Base-by-base conservation (phyloP, 805 yeast genomes). In the Cyberlindnera bimundalis region DNA sequence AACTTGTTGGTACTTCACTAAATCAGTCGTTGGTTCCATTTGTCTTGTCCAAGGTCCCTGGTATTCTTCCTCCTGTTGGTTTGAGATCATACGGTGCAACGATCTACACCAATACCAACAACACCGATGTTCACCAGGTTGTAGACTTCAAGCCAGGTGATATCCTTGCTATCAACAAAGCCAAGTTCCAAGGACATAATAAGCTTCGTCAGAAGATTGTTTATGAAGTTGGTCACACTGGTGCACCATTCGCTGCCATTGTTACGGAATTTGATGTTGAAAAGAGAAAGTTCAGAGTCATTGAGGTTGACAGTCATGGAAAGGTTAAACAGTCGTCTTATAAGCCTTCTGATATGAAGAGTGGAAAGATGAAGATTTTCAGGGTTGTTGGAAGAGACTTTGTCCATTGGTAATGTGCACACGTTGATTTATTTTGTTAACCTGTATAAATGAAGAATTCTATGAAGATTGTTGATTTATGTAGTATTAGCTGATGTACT, bases 131-230 rank as follows among this genome's bases (percentile, higher is more conserved):
- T 6, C 63, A 71, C 13, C 79, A 74, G 50, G 53, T 64, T 23
- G 88, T 78, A 40, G 84, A 79, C 29, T 74, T 89, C 40, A 71
- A 75, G 35, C 81, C 95, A 0, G 99, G 99, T 45, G 98, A 93
- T 60, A 71, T 91, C 9, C 62, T 88, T 30, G 84, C 88, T 37
- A 74, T 88, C 47, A 76, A 81, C 53, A 79, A 79, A 41, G 96
- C 88, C 6, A 74, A 74, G 45, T 90, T 91, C 63, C 78, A 75
- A 47, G 76, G 80, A 6, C 86, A 81, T 51, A 72, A 73, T 38
- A 70, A 76, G 25, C 55, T 79, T 28, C 76, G 70, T 39, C 76
- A 71, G 53, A 82, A 83, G 64, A 74, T 79, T 17, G 53, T 70
- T 2, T 59, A 71, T n/a, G 74, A 73, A 6, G 69, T 80, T 13